These are phyloP conservation scores for Coemansia sp. DNA, from an alignment of 192 early-diverging fungal species.

Conservation along the genomic window DNA sequence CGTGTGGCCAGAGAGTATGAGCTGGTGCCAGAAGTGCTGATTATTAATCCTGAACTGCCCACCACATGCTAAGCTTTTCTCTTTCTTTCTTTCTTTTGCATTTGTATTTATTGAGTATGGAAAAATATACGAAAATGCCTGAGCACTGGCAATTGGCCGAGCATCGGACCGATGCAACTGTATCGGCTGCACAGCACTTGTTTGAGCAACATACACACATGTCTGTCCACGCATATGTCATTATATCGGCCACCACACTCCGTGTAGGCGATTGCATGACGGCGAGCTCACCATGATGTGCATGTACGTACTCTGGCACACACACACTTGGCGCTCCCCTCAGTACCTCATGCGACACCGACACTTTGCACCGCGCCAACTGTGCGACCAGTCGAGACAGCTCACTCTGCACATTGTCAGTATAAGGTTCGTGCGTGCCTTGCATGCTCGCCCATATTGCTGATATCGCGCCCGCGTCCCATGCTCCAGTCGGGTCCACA, in stretches of 20 bases:
- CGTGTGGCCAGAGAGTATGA: slow-evolving; percentile 60
- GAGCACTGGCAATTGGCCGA: slow-evolving; percentile 26
- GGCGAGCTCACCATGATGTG: slow-evolving; percentile 30
- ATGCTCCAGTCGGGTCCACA: slow-evolving; percentile 10
- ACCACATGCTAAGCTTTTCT: slow-evolving; percentile 6
- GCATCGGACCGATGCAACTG: slow-evolving; percentile 14
- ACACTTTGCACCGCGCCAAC: slow-evolving; percentile 16
- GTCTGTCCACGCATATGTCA: slow-evolving; percentile 42
- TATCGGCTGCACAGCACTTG: slow-evolving; percentile 10
- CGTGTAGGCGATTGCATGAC: slow-evolving; percentile 28
- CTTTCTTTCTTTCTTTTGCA: not conserved
- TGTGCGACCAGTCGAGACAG: slow-evolving; percentile 14
- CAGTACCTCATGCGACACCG: slow-evolving; percentile 21
- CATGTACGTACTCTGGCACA: slow-evolving; percentile 23
- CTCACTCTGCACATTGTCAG: not conserved
- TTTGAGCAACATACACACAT: slow-evolving; percentile 10
- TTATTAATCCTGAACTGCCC: slow-evolving; percentile 65
- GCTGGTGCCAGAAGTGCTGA: slow-evolving; percentile 64
- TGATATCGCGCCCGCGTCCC: not conserved
- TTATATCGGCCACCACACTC: not conserved
- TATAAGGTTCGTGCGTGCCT: slow-evolving; percentile 9
- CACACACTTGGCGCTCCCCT: slow-evolving; percentile 7
- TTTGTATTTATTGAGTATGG: not conserved
- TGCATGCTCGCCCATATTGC: slow-evolving; percentile 41
- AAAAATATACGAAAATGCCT: not conserved